A percentile compares a stretch with the other conserved stretches of the same genome.
These are phyloP conservation scores for Leucocoprinus sp. DNA, from an alignment of 768 basidiomycete genomes.

Conservation along the genomic window DNA sequence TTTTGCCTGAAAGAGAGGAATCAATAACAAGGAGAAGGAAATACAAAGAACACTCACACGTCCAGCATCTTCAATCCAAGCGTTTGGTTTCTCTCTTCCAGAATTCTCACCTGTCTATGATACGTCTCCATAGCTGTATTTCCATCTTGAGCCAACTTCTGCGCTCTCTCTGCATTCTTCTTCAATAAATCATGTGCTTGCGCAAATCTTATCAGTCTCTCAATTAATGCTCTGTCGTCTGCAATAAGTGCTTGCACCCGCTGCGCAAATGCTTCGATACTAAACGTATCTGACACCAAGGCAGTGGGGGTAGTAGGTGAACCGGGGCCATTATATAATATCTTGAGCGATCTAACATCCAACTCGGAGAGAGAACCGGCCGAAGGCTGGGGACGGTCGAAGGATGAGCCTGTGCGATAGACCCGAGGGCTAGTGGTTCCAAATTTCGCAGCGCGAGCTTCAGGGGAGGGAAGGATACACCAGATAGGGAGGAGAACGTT, in stretches of 20 bases:
- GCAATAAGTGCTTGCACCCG: constrained; percentile 75
- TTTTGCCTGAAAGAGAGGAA: constrained; percentile 42
- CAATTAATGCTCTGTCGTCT: constrained; percentile 80
- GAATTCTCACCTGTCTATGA: constrained; percentile 74
- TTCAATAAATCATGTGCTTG: constrained; percentile 87
- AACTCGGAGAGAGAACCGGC: constrained; percentile 65
- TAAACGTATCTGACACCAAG: constrained; percentile 35
- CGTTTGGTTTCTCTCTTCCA: constrained; percentile 66
- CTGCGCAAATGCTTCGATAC: constrained; percentile 66
- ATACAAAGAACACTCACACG: constrained; percentile 52
- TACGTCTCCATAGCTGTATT: constrained; percentile 77
- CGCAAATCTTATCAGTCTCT: constrained; percentile 76
- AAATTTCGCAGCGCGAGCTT: constrained; percentile 67
- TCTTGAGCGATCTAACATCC: constrained; percentile 81
- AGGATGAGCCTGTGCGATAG: constrained; percentile 41
- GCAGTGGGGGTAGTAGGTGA: constrained; percentile 16
- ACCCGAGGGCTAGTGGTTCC: constrained; percentile 28
- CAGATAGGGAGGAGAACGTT: constrained; percentile 67
- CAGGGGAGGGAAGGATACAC: constrained; percentile 76
- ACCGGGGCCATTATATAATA: constrained; percentile 48
- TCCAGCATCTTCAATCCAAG: constrained; percentile 46
- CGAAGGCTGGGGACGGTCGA: constrained; percentile 9
- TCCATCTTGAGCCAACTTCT: constrained; percentile 84
- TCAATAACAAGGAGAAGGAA: constrained; percentile 7
- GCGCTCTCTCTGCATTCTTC: constrained; percentile 86